A percentile compares a stretch with the other conserved stretches of the same genome.
phyloP scores from a whole-genome alignment of 2,329 filamentous ascomycete genomes.

The Xylaria sp. region DNA sequence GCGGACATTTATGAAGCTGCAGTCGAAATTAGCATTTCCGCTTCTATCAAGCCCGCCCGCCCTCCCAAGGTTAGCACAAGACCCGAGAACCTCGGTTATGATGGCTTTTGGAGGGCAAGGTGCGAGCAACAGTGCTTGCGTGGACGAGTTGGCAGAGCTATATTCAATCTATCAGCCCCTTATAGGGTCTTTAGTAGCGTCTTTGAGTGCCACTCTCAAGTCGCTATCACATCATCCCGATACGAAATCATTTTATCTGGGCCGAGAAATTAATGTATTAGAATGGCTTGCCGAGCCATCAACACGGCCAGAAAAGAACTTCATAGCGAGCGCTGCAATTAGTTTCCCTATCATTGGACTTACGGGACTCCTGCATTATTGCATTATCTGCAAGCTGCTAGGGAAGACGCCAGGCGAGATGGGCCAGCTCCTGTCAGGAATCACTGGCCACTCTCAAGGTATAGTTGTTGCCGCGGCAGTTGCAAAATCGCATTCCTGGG shows the following conservation, averaged over 20 bases:
- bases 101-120: constrained; percentile 35
- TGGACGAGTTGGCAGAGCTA: constrained; percentile 34
- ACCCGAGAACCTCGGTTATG: constrained; percentile 22
- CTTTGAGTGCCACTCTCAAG: constrained; percentile 20
- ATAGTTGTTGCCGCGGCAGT: constrained; percentile 93
- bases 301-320: constrained; percentile 24
- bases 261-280: constrained; percentile 33
- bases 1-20: constrained; percentile 30
- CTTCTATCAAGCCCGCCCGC: constrained; percentile 26
- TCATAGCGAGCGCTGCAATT: constrained; percentile 27
- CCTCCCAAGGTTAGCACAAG: constrained; percentile 16
- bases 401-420: constrained; percentile 35
- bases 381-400: constrained; percentile 32
- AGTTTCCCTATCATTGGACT: constrained; percentile 37
- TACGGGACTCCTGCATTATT: constrained; percentile 28
- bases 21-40: constrained; percentile 27
- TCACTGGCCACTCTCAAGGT: constrained; percentile 96
- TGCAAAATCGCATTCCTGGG: constrained; percentile 90
- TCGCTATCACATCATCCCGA: constrained; percentile 30
- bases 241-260: constrained; percentile 32
- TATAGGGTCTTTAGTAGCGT: constrained; percentile 18
- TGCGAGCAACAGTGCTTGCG: constrained; percentile 28
- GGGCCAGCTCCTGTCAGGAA: constrained; percentile 60
- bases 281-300: constrained; percentile 31
- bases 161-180: constrained; percentile 35